phyloP scores from a whole-genome alignment of 768 basidiomycete genomes.

The Mycena belliarum region DNA sequence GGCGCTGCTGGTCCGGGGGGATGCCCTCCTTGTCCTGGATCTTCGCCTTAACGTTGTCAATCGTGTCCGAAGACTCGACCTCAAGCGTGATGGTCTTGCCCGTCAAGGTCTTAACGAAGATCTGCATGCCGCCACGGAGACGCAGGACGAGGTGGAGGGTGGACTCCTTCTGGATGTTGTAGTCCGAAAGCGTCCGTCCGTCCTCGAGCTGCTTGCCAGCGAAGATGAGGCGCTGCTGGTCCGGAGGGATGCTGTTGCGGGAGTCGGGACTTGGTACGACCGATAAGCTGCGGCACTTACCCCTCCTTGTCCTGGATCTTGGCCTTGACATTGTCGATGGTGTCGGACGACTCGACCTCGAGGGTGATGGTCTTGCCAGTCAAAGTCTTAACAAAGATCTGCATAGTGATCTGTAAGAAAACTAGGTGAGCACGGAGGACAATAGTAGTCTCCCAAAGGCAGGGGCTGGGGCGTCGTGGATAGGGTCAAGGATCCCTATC shows the following conservation, averaged over 20 bases:
- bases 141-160: slow-evolving; percentile 51
- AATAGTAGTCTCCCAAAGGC: too few relatives aligned
- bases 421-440: too few relatives aligned
- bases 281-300: slow-evolving; percentile 36
- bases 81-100: slow-evolving; percentile 92
- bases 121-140: slow-evolving; percentile 66
- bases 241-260: slow-evolving; percentile 62
- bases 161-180: slow-evolving; percentile 68
- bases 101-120: slow-evolving; percentile 86
- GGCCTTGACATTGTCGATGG: slow-evolving; percentile 71
- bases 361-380: slow-evolving; percentile 81
- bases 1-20: slow-evolving; percentile 88
- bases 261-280: slow-evolving; percentile 12
- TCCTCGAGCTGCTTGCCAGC: slow-evolving; percentile 86
- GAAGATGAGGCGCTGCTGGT: slow-evolving; percentile 79
- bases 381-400: slow-evolving; percentile 52
- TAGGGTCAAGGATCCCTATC: too few relatives aligned
- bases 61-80: slow-evolving; percentile 77
- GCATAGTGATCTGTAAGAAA: too few relatives aligned
- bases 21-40: slow-evolving; percentile 86
- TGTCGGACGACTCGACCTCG: slow-evolving; percentile 72
- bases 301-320: slow-evolving; percentile 92
- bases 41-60: slow-evolving; percentile 80
- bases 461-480: too few relatives aligned
- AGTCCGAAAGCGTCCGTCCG: slow-evolving; percentile 71